Evolutionary conservation across 805 yeast genomes (phyloP), one percentile per base, ranked within the genome.

Genomic region (Candida insectorum): DNA sequence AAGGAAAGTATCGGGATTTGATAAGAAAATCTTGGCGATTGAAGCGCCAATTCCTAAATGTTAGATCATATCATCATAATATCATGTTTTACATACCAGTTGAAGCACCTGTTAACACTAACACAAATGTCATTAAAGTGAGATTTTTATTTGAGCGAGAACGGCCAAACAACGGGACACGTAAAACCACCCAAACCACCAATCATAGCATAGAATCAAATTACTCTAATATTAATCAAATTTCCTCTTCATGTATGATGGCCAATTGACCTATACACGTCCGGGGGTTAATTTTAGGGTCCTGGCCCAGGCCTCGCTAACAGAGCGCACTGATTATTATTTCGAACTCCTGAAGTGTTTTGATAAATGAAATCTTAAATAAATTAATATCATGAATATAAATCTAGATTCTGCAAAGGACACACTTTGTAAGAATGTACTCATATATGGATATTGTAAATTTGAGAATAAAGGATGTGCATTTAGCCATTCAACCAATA

Each of bases 381-480:
- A n/a, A n/a, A n/a, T n/a, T n/a, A n/a, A n/a, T 16, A 33, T 26
- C 20, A 56, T 55, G 59, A 56, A 55, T 38, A 58, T 65, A 38
- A 72, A 73, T 47, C 61, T 65, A 37, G 79, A 75, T 27, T 62
- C 75, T 53, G 88, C 89, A 5, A 81, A 75, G 56, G 80, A 79
- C 39, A 80, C 86, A 18, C 88, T 83, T 36, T 87, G 96, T 60
- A 73, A 88, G 54, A 87, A 87, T 49, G 79, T 86, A 35, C 76
- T 81, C 30, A 85, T 85, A 21, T 87, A 86, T 62, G 96, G 96
- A 3, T 85, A 73, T 49, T 87, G 96, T 65, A 85, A 85, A 55
- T 86, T 75, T 60, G 88, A 85, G 48, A 82, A 83, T 45, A 86
- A 85, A 49, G 95, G 95, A 8, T 87, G 96, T 53, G 82, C 81